Evolutionary conservation across 176 grass and related monocot species (phyloP), one percentile per base, ranked within the genome.

Genomic region (Neostapfia colusana): DNA sequence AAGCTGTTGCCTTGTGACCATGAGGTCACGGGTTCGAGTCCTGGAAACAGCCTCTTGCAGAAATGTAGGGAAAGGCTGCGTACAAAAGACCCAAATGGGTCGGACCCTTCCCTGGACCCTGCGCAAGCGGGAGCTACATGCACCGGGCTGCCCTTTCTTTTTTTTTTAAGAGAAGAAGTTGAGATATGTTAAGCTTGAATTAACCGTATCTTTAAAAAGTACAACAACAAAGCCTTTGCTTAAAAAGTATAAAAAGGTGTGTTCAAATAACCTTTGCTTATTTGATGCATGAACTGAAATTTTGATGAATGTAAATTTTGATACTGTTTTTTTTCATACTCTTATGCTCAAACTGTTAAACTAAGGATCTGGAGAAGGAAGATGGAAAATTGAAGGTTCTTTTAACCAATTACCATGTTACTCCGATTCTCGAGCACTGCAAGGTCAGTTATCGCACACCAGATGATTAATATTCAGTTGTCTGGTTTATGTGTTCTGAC

Each of bases 371-470:
- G 58, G 91, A 98, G 67, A 88, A 88, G 67, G 79, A 39, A 62
- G 87, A 90, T 71, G 89, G 87, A 13, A 94, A 90, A 80, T 14
- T 86, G 76, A 98, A 94, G 77, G 76, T 98, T 82, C 37, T 73
- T 9, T 72, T 98, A 49, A 94, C 77, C 67, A 88, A 61, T 82
- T 88, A 86, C 79, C 82, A 90, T 88, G 95, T 92, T 55, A 92
- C 91, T 79, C 95, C 95, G 82, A 90, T 98, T 81, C 91, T 94
- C n/a, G 91, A 94, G 73, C 84, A 94, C 55, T 98, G 95, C 64
- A 98, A 92, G 91, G 95, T 98, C 70, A 82, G 70, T 36, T 60
- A 27, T 69, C 60, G 43, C 65, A 46, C 61, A 26, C 43, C 18
- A 58, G 4, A 6, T 55, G 18, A 25, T 53, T 27, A 75, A 42